Percentiles rank a stretch among this genome's conserved stretches.
These are phyloP conservation scores for Aspergillus thermomutatus DNA, from an alignment of 2,329 filamentous ascomycete species.

Conservation along the genomic window DNA sequence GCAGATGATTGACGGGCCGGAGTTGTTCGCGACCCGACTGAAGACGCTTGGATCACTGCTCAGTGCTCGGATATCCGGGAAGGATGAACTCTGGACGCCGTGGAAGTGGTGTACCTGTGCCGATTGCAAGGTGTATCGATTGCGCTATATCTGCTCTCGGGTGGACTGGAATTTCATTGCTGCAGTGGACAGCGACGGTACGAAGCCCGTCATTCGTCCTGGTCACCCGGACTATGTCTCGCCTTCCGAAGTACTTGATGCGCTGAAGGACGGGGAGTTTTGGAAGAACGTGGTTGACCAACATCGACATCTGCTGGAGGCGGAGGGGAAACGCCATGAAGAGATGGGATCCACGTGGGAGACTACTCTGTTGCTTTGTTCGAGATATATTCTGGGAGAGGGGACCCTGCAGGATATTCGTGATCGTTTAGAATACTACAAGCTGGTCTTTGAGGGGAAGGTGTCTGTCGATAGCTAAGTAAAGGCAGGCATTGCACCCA, in stretches of 20 bases:
- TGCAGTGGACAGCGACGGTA: background rate
- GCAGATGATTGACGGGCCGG: background rate
- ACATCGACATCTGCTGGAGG: background rate
- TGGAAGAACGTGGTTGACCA: background rate
- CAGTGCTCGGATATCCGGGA: background rate
- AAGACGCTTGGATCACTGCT: conserved; percentile 1
- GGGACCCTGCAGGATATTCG: background rate
- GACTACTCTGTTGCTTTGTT: conserved; percentile 1
- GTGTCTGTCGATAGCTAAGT: no score
- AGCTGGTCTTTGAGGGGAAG: background rate
- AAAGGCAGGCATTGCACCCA: no score
- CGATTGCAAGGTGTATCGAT: conserved; percentile 1
- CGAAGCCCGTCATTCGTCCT: background rate
- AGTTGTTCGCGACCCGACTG: conserved; percentile 4
- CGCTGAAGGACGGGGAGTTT: background rate
- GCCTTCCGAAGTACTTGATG: background rate
- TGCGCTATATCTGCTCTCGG: background rate
- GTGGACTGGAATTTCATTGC: background rate
- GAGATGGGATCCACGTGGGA: background rate
- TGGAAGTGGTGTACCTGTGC: conserved; percentile 1
- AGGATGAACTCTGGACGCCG: background rate
- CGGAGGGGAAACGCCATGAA: background rate
- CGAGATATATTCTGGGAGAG: background rate
- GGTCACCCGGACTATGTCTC: conserved; percentile 4
- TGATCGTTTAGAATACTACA: background rate